phyloP scores from a whole-genome alignment of 2,329 filamentous ascomycete genomes.

The Chrysoporthe puriensis region DNA sequence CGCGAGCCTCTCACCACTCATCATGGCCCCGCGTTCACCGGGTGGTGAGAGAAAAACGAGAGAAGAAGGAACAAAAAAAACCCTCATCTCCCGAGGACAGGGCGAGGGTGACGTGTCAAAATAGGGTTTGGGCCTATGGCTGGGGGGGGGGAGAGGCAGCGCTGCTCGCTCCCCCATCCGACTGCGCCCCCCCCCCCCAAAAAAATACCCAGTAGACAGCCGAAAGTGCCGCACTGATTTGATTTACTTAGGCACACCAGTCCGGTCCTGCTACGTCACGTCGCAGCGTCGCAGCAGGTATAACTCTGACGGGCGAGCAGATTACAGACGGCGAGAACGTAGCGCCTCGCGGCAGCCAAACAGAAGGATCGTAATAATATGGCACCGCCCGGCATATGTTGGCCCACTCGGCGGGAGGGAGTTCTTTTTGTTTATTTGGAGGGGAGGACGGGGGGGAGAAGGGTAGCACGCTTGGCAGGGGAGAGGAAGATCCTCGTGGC shows the following conservation, averaged over 20 bases:
- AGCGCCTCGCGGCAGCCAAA: no score
- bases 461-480: no score
- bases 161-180: not conserved
- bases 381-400: no score
- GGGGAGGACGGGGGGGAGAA: not conserved
- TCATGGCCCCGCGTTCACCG: no score
- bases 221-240: not conserved
- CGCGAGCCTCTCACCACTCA: not conserved
- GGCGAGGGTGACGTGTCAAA: not conserved
- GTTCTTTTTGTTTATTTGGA: no score
- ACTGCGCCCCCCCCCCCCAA: not conserved
- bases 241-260: no score
- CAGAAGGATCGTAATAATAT: no score
- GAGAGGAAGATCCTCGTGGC: not conserved
- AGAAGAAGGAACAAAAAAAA: not conserved
- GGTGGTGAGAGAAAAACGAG: not conserved
- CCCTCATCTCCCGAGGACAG: not conserved
- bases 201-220: not conserved
- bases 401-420: not conserved
- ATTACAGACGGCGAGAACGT: no score
- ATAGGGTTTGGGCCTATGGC: slow-evolving; percentile 1
- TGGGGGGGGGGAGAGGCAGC: not conserved
- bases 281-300: no score
- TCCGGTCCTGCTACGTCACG: no score
- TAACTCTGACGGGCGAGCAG: no score